These are phyloP conservation scores for Nitzschia palea DNA, from an alignment of 108 stramenopile genomes.

Conservation along the genomic window DNA sequence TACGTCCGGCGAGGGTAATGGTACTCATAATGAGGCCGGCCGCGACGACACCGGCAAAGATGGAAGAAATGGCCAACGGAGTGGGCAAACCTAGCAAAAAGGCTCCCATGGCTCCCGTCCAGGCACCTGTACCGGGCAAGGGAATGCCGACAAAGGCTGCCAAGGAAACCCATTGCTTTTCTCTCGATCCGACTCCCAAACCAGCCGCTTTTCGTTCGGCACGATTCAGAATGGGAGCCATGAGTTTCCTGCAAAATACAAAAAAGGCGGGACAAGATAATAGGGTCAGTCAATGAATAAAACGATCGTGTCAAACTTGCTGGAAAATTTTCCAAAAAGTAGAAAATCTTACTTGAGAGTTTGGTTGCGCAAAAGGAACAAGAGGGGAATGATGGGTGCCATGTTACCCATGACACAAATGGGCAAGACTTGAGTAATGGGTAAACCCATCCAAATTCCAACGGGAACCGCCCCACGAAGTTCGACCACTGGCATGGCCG, in stretches of 20 bases:
- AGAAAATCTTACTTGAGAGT: slow-evolving; percentile 52
- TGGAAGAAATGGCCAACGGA: slow-evolving; percentile 77
- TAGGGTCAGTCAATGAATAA: not conserved
- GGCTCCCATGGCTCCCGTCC: slow-evolving; percentile 97
- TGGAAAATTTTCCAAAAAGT: not conserved
- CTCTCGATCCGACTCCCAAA: slow-evolving; percentile 75
- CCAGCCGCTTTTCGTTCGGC: slow-evolving; percentile 82
- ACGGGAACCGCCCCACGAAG: slow-evolving; percentile 91
- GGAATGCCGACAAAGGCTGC: slow-evolving; percentile 96
- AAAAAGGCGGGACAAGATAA: not conserved
- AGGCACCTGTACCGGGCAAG: slow-evolving; percentile 95
- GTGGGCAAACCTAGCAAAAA: slow-evolving; percentile 92
- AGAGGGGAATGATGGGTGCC: slow-evolving; percentile 81
- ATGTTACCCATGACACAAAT: slow-evolving; percentile 94
- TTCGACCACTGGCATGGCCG: slow-evolving; percentile 94
- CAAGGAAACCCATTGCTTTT: slow-evolving; percentile 88
- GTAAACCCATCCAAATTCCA: slow-evolving; percentile 91
- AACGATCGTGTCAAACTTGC: not conserved
- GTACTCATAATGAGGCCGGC: slow-evolving; percentile 91
- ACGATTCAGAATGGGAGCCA: slow-evolving; percentile 76
- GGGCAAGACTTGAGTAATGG: slow-evolving; percentile 74
- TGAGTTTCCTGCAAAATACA: slow-evolving; percentile 49
- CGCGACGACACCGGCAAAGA: slow-evolving; percentile 89
- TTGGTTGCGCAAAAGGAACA: slow-evolving; percentile 78
- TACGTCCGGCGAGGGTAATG: slow-evolving; percentile 79